phyloP scores from a whole-genome alignment of 1,284 basidiomycete species.

The Cryptococcus neoformans region DNA sequence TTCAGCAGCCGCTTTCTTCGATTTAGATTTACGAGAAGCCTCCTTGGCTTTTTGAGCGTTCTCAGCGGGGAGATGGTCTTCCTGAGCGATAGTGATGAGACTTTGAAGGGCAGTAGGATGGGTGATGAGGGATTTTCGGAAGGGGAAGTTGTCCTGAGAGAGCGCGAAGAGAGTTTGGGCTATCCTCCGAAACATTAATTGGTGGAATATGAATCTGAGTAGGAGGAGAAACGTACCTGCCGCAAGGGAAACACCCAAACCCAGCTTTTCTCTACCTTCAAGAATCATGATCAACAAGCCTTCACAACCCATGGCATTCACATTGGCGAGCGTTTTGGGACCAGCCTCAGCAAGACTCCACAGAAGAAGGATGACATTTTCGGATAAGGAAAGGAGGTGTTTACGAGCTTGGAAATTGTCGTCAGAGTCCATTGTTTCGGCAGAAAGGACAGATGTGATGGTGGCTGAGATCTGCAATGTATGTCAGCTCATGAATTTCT shows the following conservation, averaged over 20 bases:
- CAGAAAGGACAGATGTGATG: not conserved
- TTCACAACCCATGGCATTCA: slow-evolving; percentile 71
- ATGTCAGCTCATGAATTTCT: slow-evolving; percentile 5
- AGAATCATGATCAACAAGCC: slow-evolving; percentile 84
- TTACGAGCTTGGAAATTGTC: slow-evolving; percentile 62
- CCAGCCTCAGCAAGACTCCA: slow-evolving; percentile 86
- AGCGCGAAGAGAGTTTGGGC: slow-evolving; percentile 88
- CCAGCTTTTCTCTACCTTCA: slow-evolving; percentile 62
- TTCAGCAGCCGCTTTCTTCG: slow-evolving; percentile 13
- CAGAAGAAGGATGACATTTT: slow-evolving; percentile 83
- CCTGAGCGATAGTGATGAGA: slow-evolving; percentile 64
- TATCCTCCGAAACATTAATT: slow-evolving; percentile 34
- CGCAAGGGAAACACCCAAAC: slow-evolving; percentile 66
- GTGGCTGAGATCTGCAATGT: slow-evolving; percentile 60
- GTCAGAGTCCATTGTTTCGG: slow-evolving; percentile 34
- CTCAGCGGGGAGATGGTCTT: slow-evolving; percentile 34
- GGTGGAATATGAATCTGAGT: not conserved
- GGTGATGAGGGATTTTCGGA: slow-evolving; percentile 60
- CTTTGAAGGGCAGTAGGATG: slow-evolving; percentile 65
- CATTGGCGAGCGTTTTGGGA: slow-evolving; percentile 80
- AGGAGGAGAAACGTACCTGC: slow-evolving; percentile 58
- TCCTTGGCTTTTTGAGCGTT: slow-evolving; percentile 51
- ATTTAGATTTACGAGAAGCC: slow-evolving; percentile 50
- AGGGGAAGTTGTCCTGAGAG: slow-evolving; percentile 77
- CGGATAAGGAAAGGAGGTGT: slow-evolving; percentile 78